phyloP scores from a whole-genome alignment of 1,284 basidiomycete genomes.

The Puccinia novopanici region DNA sequence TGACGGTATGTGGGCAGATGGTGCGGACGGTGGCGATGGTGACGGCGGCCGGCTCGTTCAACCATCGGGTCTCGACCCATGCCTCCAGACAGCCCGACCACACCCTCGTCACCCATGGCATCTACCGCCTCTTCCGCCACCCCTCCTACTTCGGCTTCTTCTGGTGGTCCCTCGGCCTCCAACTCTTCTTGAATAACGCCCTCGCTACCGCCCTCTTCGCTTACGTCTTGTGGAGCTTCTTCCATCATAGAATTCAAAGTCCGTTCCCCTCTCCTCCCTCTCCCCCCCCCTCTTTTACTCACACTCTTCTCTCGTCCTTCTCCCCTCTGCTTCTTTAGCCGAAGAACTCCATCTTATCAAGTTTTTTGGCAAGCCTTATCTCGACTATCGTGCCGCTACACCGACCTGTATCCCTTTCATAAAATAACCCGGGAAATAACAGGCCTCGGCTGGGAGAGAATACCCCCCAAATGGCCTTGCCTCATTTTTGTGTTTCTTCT shows the following conservation, averaged over 20 bases:
- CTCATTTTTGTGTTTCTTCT: neutral
- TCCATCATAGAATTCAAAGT: conserved; percentile 39
- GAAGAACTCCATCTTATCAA: conserved; percentile 45
- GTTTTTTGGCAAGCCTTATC: conserved; percentile 39
- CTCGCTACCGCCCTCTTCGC: conserved; percentile 12
- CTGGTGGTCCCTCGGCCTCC: conserved; percentile 41
- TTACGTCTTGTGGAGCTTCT: conserved; percentile 34
- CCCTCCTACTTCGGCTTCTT: conserved; percentile 50
- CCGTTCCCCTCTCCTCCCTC: too few relatives aligned
- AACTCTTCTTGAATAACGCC: conserved; percentile 25
- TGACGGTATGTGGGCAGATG: conserved; percentile 1
- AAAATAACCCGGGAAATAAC: too few relatives aligned
- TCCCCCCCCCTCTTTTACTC: neutral
- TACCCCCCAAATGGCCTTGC: neutral
- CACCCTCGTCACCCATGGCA: conserved; percentile 28
- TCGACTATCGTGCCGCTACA: conserved; percentile 38
- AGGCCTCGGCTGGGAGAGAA: too few relatives aligned
- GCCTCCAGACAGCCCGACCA: conserved; percentile 9
- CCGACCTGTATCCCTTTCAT: conserved; percentile 41
- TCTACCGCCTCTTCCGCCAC: conserved; percentile 38
- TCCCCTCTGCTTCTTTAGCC: neutral
- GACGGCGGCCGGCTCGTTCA: conserved; percentile 47
- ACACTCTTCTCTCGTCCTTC: neutral
- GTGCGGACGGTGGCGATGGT: conserved; percentile 38
- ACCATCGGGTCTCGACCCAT: conserved; percentile 34